Base-by-base conservation (phyloP, 192 early-diverging fungal species). In the Coemansia sp. region DNA sequence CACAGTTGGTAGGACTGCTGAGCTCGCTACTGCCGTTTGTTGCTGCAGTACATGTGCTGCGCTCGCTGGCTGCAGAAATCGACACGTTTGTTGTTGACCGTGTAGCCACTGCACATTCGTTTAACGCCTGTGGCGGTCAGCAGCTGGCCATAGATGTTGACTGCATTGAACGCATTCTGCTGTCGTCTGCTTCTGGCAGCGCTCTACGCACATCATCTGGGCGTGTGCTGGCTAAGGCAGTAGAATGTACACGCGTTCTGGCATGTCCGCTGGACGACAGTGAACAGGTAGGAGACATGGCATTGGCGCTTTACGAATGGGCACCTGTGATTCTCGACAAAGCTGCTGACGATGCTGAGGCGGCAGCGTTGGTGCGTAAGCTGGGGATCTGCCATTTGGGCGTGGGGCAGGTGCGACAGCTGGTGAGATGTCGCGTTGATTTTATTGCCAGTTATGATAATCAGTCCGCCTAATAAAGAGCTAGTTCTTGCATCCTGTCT, bases 71-170 rank as follows among this genome's bases (percentile, higher is more conserved):
- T 11, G 45, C 42, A 8, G 69, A 72, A 41, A 11, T 78, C n/a
- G 75, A 78, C 30, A 47, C 26, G 7, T 72, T 78, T 36, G 31
- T 78, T 1, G 48, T 59, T 2, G 64, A 78, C 5, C 57, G 69
- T 1, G 75, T 78, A 10, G 75, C 75, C 5, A 57, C 50, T 47
- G 64, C 57, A 9, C 75, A 78, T 28, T 35, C 38, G 0, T 78
- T 78, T 16, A 64, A 67, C 38, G 26, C 20, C 5, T 11, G 14
- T 8, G 68, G 69, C 26, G 75, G 75, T 0, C 51, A 20, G 20
- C 75, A 68, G 58, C 56, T 78, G 50, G 45, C 54, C n/a, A 48
- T 31, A 35, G 75, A 78, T 16, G 41, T 72, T 12, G 39, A 41
- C 39, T 64, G 64, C 0, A 16, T 78, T 7, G 40, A 21, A 6